These are phyloP conservation scores for Astragalus membranaceus DNA, from an alignment of 306 rosid species.

Conservation along the genomic window DNA sequence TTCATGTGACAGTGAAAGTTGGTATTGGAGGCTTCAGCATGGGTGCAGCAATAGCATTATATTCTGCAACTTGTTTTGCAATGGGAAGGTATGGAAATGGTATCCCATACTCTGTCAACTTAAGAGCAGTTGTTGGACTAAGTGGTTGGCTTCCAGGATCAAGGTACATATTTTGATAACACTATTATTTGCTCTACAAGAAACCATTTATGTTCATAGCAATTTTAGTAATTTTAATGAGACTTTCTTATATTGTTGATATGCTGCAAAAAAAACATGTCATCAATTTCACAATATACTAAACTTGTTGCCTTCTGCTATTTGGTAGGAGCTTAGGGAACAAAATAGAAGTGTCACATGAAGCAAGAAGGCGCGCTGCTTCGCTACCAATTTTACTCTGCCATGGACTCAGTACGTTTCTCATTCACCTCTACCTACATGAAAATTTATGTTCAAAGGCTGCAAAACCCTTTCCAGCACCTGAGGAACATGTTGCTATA, in stretches of 20 bases:
- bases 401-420: constrained; percentile 75
- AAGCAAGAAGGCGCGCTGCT: constrained; percentile 82
- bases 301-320: not conserved
- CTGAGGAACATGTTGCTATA: not conserved
- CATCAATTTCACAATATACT: not conserved
- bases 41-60: constrained; percentile 97
- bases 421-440: too few relatives aligned
- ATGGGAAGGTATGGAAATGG: constrained; percentile 84
- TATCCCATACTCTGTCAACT: constrained; percentile 64
- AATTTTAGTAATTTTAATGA: not conserved
- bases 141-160: constrained; percentile 99
- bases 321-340: constrained; percentile 69
- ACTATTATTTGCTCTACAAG: not conserved
- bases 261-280: not conserved
- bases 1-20: constrained; percentile 70
- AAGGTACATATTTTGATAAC: constrained; percentile 46
- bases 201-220: not conserved
- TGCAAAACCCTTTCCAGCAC: not conserved
- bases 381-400: constrained; percentile 69
- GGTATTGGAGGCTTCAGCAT: constrained; percentile 98
- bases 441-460: not conserved
- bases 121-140: constrained; percentile 83
- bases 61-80: constrained; percentile 95
- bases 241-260: not conserved
- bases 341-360: constrained; percentile 80